Evolutionary conservation across 106 monocot genomes (phyloP), one percentile per base, ranked within the genome.

Genomic region (Chionographis japonica): DNA sequence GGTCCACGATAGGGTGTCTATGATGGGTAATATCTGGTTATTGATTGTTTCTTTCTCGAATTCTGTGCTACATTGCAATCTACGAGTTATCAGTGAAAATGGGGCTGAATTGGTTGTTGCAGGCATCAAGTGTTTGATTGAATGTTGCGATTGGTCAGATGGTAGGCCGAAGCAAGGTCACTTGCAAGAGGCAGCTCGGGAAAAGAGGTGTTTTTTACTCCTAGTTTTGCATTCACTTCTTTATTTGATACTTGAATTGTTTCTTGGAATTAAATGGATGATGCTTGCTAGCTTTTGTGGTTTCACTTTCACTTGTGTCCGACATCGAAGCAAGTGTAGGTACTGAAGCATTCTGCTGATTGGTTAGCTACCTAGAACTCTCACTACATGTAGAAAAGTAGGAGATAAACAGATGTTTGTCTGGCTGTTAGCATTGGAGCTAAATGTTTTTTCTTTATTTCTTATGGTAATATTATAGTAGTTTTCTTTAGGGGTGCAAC

Each of bases 151-250:
- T 70, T 98, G 93, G 98, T 58, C 75, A 1, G 71, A 80, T 58
- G 90, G 93, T 50, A 80, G 68, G 16, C 98, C 98, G 2, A 93
- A 90, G 71, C 58, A 61, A 60, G 92, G 98, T 1, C 90, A 84
- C 60, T 59, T 98, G 71, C 93, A 90, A 71, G 90, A 85, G 79
- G 79, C 85, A 52, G 92, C 98, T 77, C 84, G 98, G 17, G 90
- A 93, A 4, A 83, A 83, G 90, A 84, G 98, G 95, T 95, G 19
- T 16, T 68, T 15, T 77, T 63, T 46, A 0, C 27, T 27, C 27
- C 27, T 27, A 27, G 27, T 27, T 27, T 27, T 0, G 27, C 27
- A 27, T 27, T 27, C 27, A 4, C 53, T 56, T 5, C 61, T 13
- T 35, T 68, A 16, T 57, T 61, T 20, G 41, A 12, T 40, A 15